These are phyloP conservation scores for Isoetes engelmannii DNA, from an alignment of 83 land plant genomes.

Conservation along the genomic window DNA sequence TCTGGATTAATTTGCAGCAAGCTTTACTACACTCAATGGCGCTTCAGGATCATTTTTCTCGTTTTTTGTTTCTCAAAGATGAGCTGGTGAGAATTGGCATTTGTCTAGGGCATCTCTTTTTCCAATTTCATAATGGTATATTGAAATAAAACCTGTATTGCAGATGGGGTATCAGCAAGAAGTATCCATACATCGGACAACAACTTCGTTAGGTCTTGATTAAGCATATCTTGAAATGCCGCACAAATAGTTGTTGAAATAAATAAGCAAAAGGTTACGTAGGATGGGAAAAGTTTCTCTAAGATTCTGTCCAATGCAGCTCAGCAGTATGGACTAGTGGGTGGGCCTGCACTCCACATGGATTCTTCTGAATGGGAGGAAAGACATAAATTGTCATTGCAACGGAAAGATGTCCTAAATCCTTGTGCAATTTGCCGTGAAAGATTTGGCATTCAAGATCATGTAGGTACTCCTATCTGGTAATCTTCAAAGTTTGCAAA, in stretches of 20 bases:
- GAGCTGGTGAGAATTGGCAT: not conserved
- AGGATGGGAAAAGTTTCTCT: not conserved
- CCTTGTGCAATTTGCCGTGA: slow-evolving; percentile 3
- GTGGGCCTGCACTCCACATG: not conserved
- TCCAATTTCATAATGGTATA: not conserved
- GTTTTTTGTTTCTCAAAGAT: not conserved
- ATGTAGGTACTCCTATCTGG: not conserved
- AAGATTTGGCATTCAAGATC: not conserved
- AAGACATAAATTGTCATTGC: not conserved
- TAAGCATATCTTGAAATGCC: not conserved
- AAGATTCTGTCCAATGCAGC: not conserved
- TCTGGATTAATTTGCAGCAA: not conserved
- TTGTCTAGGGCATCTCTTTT: not conserved
- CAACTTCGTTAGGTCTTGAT: not conserved
- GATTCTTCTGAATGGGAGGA: not conserved
- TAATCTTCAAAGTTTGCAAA: not conserved
- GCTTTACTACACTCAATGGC: not conserved
- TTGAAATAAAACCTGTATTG: not conserved
- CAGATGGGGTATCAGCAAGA: not conserved
- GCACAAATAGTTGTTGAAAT: too few species aligned
- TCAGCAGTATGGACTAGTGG: not conserved
- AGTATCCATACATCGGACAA: not conserved
- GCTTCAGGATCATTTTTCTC: slow-evolving; percentile 6
- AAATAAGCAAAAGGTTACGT: too few species aligned
- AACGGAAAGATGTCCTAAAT: not conserved